A percentile compares a stretch with the other conserved stretches of the same genome.
These are phyloP conservation scores for Globisporangium paddicum DNA, from an alignment of 352 stramenopile species.

Conservation along the genomic window DNA sequence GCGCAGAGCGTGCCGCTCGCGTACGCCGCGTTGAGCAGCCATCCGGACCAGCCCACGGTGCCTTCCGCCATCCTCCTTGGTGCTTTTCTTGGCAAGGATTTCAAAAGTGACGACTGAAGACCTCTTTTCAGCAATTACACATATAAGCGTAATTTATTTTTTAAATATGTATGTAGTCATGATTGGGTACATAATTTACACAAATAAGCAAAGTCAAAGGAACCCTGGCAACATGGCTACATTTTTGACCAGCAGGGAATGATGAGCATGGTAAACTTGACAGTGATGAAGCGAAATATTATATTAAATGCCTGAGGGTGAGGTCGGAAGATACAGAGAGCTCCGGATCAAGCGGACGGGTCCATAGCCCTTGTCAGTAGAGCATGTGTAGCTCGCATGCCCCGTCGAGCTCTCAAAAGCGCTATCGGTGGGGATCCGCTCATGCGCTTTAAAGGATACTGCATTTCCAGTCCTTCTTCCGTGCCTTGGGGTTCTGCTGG, in stretches of 20 bases:
- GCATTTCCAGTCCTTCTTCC: conserved; percentile 40
- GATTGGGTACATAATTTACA: neutral
- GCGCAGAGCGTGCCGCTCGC: conserved; percentile 53
- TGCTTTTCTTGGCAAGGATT: neutral
- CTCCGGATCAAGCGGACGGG: too few species aligned
- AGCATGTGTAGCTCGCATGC: neutral
- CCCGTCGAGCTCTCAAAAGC: neutral
- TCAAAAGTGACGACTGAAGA: neutral
- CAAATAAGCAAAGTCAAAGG: neutral
- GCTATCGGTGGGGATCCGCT: neutral
- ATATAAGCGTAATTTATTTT: neutral
- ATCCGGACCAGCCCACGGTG: conserved; percentile 35
- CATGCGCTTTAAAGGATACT: conserved; percentile 54
- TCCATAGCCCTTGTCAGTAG: neutral
- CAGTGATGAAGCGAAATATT: conserved; percentile 2
- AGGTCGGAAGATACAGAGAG: neutral
- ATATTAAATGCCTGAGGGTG: conserved; percentile 1
- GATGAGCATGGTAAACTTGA: too few species aligned
- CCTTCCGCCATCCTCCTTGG: conserved; percentile 29
- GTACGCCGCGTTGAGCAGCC: conserved; percentile 61
- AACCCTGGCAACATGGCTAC: neutral
- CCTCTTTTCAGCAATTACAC: neutral
- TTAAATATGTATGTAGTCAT: neutral
- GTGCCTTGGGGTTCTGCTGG: conserved; percentile 67
- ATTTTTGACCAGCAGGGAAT: neutral